Evolutionary conservation across 257 asterid genomes (phyloP).

Genomic region (Ophiorrhiza pumila): DNA sequence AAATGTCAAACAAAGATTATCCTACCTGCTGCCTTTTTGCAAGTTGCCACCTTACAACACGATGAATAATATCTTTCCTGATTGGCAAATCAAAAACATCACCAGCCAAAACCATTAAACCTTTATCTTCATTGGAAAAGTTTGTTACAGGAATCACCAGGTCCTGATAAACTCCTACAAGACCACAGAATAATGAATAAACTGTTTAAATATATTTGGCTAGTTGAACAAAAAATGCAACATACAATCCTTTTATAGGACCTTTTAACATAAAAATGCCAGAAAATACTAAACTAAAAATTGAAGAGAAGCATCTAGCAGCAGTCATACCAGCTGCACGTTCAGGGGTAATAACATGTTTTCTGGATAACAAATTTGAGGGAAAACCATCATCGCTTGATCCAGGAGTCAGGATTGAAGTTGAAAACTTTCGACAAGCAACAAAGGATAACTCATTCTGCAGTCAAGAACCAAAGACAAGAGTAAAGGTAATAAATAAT

Average conservation of each 20-base stretch:
- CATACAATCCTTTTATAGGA: not conserved
- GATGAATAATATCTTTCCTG: conserved; percentile 88
- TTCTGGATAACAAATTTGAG: conserved; percentile 47
- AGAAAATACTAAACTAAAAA: not conserved
- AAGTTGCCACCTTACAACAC: conserved; percentile 99
- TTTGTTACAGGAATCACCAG: conserved; percentile 75
- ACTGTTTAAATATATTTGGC: not conserved
- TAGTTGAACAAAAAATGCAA: conserved; percentile 6
- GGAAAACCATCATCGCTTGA: conserved; percentile 56
- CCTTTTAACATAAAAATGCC: not conserved
- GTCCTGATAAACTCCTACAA: conserved; percentile 71
- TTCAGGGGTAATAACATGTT: conserved; percentile 44
- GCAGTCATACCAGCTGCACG: conserved; percentile 52
- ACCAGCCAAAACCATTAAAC: conserved; percentile 83
- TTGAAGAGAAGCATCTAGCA: conserved; percentile 2
- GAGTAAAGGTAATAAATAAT: conserved; percentile 1
- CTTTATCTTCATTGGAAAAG: conserved; percentile 74
- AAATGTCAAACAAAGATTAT: conserved; percentile 3
- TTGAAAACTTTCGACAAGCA: conserved; percentile 40
- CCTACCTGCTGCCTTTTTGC: conserved; percentile 88
- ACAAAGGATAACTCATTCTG: conserved; percentile 36
- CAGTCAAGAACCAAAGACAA: conserved; percentile 18
- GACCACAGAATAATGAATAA: conserved; percentile 25
- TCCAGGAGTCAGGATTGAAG: conserved; percentile 59
- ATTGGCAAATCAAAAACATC: conserved; percentile 90